Evolutionary conservation across 1,284 basidiomycete genomes (phyloP).

Genomic region (Heimioporus retisporus): DNA sequence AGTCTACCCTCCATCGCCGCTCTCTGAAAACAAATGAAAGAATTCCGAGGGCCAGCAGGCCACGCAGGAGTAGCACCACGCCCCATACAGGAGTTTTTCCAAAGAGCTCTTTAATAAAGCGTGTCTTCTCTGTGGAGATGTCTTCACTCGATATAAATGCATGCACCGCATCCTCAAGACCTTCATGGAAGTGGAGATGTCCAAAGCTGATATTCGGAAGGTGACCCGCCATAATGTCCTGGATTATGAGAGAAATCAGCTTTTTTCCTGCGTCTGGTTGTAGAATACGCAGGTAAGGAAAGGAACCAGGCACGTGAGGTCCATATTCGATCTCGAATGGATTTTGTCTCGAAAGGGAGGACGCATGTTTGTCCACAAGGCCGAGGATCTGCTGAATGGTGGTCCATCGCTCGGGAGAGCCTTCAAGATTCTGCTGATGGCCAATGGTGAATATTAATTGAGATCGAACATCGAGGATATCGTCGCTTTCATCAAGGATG

Average conservation of each 20-base stretch:
- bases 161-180: too few species aligned
- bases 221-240: too few species aligned
- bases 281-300: too few species aligned
- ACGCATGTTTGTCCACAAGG: neutral
- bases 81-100: slow-evolving; percentile 37
- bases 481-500: neutral
- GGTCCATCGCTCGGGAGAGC: neutral
- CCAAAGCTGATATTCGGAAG: too few species aligned
- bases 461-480: neutral
- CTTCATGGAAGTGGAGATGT: too few species aligned
- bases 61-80: slow-evolving; percentile 52
- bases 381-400: neutral
- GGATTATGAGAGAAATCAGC: too few species aligned
- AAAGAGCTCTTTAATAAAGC: slow-evolving; percentile 7
- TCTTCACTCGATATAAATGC: too few species aligned
- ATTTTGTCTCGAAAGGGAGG: neutral
- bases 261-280: too few species aligned
- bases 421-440: neutral
- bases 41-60: slow-evolving; percentile 53
- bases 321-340: slow-evolving; percentile 19
- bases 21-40: slow-evolving; percentile 30
- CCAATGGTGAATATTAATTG: neutral
- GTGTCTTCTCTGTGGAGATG: too few species aligned
- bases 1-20: slow-evolving; percentile 60
- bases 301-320: too few species aligned